Evolutionary conservation across 2,329 filamentous ascomycete species (phyloP).

Genomic region (Sporothrix schenckii): DNA sequence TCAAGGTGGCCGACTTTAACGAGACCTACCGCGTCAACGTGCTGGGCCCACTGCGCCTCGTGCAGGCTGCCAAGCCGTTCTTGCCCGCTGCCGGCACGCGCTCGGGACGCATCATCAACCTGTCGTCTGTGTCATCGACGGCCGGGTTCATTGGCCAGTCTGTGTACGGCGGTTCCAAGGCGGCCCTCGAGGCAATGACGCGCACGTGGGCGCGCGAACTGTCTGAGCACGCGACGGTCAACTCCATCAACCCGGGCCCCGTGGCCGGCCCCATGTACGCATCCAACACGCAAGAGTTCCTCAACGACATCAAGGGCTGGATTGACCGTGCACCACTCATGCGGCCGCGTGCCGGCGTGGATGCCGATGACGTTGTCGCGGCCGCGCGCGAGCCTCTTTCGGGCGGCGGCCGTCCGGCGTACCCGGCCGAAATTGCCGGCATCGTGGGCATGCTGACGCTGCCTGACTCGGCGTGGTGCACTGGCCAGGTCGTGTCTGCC

Average conservation of each 20-base stretch:
- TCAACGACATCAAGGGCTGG: slow-evolving; percentile 48
- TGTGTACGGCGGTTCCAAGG: slow-evolving; percentile 62
- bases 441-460: slow-evolving; percentile 76
- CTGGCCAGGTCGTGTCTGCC: slow-evolving; percentile 76
- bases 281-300: slow-evolving; percentile 48
- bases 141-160: slow-evolving; percentile 58
- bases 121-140: slow-evolving; percentile 59
- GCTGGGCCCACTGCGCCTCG: slow-evolving; percentile 74
- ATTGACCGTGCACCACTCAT: slow-evolving; percentile 63
- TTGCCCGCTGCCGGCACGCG: slow-evolving; percentile 70
- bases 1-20: slow-evolving; percentile 67
- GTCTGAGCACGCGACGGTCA: slow-evolving; percentile 56
- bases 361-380: slow-evolving; percentile 64
- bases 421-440: slow-evolving; percentile 72
- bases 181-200: slow-evolving; percentile 62
- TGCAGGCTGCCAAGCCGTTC: slow-evolving; percentile 71
- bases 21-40: slow-evolving; percentile 79
- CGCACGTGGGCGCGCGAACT: slow-evolving; percentile 62
- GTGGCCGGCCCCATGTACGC: slow-evolving; percentile 59
- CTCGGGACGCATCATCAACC: slow-evolving; percentile 59
- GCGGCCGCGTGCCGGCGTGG: slow-evolving; percentile 61
- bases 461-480: slow-evolving; percentile 74
- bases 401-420: slow-evolving; percentile 62
- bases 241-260: slow-evolving; percentile 61
- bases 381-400: slow-evolving; percentile 47